These are phyloP conservation scores for Apiospora saccharicola DNA, from an alignment of 2,329 filamentous ascomycete genomes.

Conservation along the genomic window DNA sequence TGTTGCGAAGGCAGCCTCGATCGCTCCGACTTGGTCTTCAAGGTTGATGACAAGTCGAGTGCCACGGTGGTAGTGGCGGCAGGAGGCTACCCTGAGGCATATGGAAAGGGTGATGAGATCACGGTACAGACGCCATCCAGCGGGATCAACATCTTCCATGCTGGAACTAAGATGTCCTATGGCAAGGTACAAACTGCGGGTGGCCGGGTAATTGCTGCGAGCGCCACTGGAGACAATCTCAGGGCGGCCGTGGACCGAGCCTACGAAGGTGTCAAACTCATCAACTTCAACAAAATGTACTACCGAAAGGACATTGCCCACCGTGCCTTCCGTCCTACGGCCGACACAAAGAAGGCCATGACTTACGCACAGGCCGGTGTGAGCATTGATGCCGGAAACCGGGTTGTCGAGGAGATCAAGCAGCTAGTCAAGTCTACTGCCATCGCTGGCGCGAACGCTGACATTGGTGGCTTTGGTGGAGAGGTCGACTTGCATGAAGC, in stretches of 20 bases:
- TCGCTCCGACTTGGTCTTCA: constrained; percentile 64
- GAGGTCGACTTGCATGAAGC: constrained; percentile 80
- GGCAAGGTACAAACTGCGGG: constrained; percentile 78
- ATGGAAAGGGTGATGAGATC: constrained; percentile 78
- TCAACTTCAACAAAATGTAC: constrained; percentile 89
- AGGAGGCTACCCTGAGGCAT: constrained; percentile 87
- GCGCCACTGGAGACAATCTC: constrained; percentile 76
- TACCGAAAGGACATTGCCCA: constrained; percentile 93
- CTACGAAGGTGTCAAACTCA: constrained; percentile 82
- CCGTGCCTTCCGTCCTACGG: constrained; percentile 65
- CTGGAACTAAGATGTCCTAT: constrained; percentile 75
- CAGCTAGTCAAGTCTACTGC: constrained; percentile 84
- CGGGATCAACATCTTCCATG: constrained; percentile 84
- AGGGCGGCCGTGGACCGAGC: constrained; percentile 85
- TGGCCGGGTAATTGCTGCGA: constrained; percentile 93
- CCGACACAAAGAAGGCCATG: constrained; percentile 60
- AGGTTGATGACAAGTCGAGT: constrained; percentile 74
- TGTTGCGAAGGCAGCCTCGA: constrained; percentile 80
- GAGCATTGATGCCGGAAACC: constrained; percentile 92
- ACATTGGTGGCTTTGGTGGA: constrained; percentile 95
- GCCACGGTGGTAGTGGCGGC: constrained; percentile 95
- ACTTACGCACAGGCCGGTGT: constrained; percentile 95
- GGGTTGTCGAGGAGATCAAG: constrained; percentile 92
- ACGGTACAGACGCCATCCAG: constrained; percentile 53
- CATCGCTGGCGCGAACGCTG: constrained; percentile 86